These are phyloP conservation scores for Chlamydomonas eustigma DNA, from an alignment of 139 green algal genomes.

Conservation along the genomic window DNA sequence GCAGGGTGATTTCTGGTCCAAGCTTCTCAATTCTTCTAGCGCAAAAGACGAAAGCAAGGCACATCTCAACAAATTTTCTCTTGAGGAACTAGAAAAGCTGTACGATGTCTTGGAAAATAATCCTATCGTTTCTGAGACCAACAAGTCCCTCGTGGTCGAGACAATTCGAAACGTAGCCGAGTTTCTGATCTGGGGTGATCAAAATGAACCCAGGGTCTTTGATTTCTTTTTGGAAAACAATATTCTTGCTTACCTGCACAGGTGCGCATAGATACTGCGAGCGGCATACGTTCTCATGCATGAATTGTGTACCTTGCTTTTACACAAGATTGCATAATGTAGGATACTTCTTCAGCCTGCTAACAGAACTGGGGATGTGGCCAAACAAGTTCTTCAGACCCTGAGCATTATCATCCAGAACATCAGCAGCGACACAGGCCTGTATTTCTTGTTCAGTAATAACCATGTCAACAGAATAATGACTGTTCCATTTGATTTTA, in stretches of 20 bases:
- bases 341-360: conserved; percentile 70
- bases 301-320: neutral
- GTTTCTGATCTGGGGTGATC: conserved; percentile 98
- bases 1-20: conserved; percentile 18
- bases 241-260: conserved; percentile 81
- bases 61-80: conserved; percentile 36
- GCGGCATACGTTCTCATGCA: conserved; percentile 14
- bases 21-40: conserved; percentile 5
- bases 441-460: conserved; percentile 96
- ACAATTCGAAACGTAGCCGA: conserved; percentile 88
- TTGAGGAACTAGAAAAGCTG: conserved; percentile 57
- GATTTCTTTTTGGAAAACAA: conserved; percentile 96
- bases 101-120: conserved; percentile 55
- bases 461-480: conserved; percentile 97
- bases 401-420: conserved; percentile 97
- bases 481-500: conserved; percentile 85
- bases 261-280: neutral
- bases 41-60: neutral
- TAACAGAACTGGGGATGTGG: conserved; percentile 66
- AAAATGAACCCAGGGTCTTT: conserved; percentile 90
- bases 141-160: conserved; percentile 77
- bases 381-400: conserved; percentile 75
- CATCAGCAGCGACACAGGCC: conserved; percentile 76
- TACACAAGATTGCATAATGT: neutral
- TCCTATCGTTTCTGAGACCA: conserved; percentile 44